Percentiles rank a stretch among this genome's conserved stretches.
phyloP scores from a whole-genome alignment of 2,329 filamentous ascomycete genomes.

The Colletotrichum sp. region DNA sequence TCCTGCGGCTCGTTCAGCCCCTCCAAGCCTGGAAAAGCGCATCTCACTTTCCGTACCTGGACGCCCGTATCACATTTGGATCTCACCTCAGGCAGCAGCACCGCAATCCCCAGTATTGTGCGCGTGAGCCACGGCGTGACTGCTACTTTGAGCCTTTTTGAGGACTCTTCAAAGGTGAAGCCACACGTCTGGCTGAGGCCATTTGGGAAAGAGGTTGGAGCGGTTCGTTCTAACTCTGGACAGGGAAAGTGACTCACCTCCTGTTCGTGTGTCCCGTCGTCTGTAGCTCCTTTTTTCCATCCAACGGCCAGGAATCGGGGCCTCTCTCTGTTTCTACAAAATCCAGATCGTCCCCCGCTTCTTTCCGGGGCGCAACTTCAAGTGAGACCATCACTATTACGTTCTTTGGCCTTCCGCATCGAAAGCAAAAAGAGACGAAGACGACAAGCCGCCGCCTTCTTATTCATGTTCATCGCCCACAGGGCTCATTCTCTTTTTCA shows the following conservation, averaged over 20 bases:
- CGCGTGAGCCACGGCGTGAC: not conserved
- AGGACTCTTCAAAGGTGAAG: not conserved
- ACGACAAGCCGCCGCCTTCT: not conserved
- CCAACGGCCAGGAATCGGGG: not conserved
- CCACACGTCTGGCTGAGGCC: conserved; percentile 2
- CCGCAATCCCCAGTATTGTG: not conserved
- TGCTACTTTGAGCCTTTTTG: not conserved
- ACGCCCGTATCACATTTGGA: not conserved
- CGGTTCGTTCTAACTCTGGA: not conserved
- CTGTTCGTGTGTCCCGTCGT: not conserved
- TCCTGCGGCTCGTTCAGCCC: not conserved
- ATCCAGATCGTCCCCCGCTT: not conserved
- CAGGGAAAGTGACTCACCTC: conserved; percentile 13
- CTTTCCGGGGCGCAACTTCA: not conserved
- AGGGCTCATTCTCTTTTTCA: not conserved
- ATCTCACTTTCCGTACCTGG: not conserved
- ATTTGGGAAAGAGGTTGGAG: not conserved
- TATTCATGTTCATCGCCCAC: conserved; percentile 4
- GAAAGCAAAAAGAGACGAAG: not conserved
- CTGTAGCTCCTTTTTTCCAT: not conserved
- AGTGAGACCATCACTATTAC: not conserved
- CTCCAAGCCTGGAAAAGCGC: not conserved
- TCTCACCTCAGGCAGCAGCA: conserved; percentile 2
- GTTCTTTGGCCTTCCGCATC: not conserved
- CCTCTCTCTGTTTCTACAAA: not conserved